Base-by-base conservation (phyloP, 371 early-diverging fungal genomes). In the Mortierella sp. region DNA sequence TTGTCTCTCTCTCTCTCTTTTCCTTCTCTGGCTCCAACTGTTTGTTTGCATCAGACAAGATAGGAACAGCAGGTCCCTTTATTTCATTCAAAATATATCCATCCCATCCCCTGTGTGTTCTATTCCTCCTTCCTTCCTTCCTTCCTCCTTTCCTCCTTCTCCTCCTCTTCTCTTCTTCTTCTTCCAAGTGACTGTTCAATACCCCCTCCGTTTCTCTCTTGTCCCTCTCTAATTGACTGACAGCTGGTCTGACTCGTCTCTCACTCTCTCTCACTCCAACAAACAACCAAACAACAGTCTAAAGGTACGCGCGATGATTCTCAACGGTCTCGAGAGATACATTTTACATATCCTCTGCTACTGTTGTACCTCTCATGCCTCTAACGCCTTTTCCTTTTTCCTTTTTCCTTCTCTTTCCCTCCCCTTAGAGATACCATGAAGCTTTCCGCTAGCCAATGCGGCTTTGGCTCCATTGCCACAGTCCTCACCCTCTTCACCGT, bases 171-270 rank as follows among this genome's bases (percentile, higher is more conserved):
- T 46, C 15, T 68, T 51, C 48, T 30, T 25, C 44, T 61, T 48
- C 14, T 28, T 7, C 60, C 9, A 5, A 9, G 37, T 37, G 37
- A 37, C 37, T 37, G 37, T 9, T 37, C 37, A 37, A 43, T 51
- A 65, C 44, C 60, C 48, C 61, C 16, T 29, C 47, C 28, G 48
- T 11, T 19, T 62, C 29, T 23, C 23, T 21, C 46, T 28, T 58
- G n/a, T n/a, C n/a, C n/a, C n/a, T 19, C 51, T 47, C 26, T 37
- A 37, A 37, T 37, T 61, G 68, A 67, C 64, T 64, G 66, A 58
- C 68, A 74, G 74, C 74, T 74, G 74, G 74, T 53, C 74, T 74
- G 68, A 62, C 74, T 66, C 57, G 57, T 29, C 57, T 46, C 58
- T 51, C 51, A 15, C 23, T 59, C n/a, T n/a, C n/a, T 11, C 52